Conservation (phyloP, 1,284 basidiomycete species). For the Trametes pubescens region DNA sequence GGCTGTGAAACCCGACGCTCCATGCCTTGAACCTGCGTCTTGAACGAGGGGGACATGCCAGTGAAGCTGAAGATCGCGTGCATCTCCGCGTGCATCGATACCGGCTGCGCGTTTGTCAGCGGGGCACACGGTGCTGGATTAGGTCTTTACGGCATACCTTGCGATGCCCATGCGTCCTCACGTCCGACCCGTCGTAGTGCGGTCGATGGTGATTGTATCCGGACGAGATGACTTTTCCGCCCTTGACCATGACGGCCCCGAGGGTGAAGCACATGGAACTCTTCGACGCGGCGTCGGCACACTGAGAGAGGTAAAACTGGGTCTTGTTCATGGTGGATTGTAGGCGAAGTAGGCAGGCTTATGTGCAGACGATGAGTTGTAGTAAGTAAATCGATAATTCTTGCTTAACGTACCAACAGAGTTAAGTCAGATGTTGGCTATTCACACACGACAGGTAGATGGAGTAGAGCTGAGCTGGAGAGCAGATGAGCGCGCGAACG, state of each 20-base stretch:
- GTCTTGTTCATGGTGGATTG: conserved; percentile 53
- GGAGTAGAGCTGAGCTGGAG: background rate
- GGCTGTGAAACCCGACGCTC: conserved; percentile 44
- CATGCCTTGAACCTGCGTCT: conserved; percentile 59
- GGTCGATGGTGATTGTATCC: conserved; percentile 64
- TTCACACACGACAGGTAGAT: conserved; percentile 8
- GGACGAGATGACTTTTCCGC: conserved; percentile 61
- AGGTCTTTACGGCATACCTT: conserved; percentile 39
- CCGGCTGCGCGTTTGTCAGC: conserved; percentile 42
- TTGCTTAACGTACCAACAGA: background rate
- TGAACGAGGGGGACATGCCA: conserved; percentile 61
- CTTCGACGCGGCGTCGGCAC: conserved; percentile 58
- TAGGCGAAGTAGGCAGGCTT: conserved; percentile 10
- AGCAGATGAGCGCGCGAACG: background rate
- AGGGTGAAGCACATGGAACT: conserved; percentile 64
- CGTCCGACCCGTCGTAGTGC: conserved; percentile 59
- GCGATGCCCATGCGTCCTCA: conserved; percentile 50
- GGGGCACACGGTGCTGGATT: background rate
- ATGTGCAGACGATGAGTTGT: conserved; percentile 14
- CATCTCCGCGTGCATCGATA: conserved; percentile 72
- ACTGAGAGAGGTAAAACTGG: conserved; percentile 62
- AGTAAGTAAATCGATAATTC: no score
- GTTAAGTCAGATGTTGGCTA: background rate
- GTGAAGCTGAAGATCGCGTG: conserved; percentile 62
- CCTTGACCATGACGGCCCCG: conserved; percentile 64